Evolutionary conservation across 2,329 filamentous ascomycete species (phyloP).

Genomic region (Nannizziopsis barbatae): DNA sequence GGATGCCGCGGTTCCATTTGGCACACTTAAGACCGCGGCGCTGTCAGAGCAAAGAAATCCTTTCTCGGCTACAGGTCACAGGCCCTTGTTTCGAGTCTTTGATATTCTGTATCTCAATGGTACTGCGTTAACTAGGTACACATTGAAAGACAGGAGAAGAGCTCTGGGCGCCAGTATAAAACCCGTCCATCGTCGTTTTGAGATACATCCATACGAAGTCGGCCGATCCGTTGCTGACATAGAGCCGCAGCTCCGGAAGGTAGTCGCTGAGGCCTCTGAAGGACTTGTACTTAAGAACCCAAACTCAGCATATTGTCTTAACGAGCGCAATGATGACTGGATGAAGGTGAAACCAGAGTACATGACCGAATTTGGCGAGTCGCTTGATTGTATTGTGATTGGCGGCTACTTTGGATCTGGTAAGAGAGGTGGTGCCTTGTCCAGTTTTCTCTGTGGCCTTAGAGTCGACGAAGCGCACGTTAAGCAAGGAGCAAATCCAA

Average conservation of each 20-base stretch:
- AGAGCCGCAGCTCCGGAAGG: slow-evolving; percentile 65
- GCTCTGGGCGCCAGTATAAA: slow-evolving; percentile 63
- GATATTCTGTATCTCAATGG: slow-evolving; percentile 87
- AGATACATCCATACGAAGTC: slow-evolving; percentile 63
- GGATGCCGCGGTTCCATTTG: slow-evolving; percentile 78
- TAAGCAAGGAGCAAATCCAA: slow-evolving; percentile 44
- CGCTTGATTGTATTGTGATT: slow-evolving; percentile 76
- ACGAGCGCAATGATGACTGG: slow-evolving; percentile 90
- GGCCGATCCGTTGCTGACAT: slow-evolving; percentile 60
- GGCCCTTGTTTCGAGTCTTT: slow-evolving; percentile 76
- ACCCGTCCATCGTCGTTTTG: slow-evolving; percentile 62
- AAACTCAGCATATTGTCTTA: slow-evolving; percentile 70
- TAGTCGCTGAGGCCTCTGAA: slow-evolving; percentile 78
- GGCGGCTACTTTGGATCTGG: slow-evolving; percentile 91
- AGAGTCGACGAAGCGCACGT: slow-evolving; percentile 60
- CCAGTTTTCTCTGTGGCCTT: slow-evolving; percentile 83
- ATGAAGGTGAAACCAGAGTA: slow-evolving; percentile 98
- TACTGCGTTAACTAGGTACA: slow-evolving; percentile 66
- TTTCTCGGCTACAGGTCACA: slow-evolving; percentile 48
- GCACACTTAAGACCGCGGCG: slow-evolving; percentile 84
- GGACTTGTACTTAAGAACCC: slow-evolving; percentile 92
- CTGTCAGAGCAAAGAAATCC: slow-evolving; percentile 66
- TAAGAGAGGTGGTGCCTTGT: slow-evolving; percentile 66
- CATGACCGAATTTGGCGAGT: slow-evolving; percentile 92
- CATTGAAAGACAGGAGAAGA: slow-evolving; percentile 64